phyloP scores from a whole-genome alignment of 2,329 filamentous ascomycete species.

The Trichocomaceae sp. region DNA sequence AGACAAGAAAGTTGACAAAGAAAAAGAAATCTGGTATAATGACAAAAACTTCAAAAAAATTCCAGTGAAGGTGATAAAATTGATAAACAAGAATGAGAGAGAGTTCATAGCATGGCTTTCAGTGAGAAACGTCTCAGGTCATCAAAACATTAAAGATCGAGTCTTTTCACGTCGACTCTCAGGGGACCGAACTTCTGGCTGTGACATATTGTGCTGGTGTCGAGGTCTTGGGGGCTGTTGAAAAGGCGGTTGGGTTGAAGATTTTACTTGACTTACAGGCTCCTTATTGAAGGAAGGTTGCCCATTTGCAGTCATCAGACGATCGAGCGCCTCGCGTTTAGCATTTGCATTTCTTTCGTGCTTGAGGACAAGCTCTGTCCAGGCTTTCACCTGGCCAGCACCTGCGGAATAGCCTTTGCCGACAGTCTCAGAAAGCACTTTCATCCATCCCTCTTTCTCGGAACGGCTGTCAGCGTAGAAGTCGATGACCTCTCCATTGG shows the following conservation, averaged over 20 bases:
- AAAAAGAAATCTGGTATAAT: slow-evolving; percentile 14
- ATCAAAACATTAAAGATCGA: slow-evolving; percentile 36
- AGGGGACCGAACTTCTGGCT: slow-evolving; percentile 30
- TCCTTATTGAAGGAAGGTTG: slow-evolving; percentile 13
- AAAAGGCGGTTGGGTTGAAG: slow-evolving; percentile 26
- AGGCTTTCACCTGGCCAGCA: slow-evolving; percentile 46
- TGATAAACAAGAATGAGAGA: slow-evolving; percentile 14
- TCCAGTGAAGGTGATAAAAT: slow-evolving; percentile 9
- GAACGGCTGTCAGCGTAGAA: slow-evolving; percentile 88
- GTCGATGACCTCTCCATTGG: slow-evolving; percentile 96
- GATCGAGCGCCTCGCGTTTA: slow-evolving; percentile 25
- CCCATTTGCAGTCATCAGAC: slow-evolving; percentile 15
- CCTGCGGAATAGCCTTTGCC: slow-evolving; percentile 47
- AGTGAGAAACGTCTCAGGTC: slow-evolving; percentile 5
- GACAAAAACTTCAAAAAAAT: slow-evolving; percentile 14
- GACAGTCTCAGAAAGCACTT: slow-evolving; percentile 66
- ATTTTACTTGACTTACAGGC: slow-evolving; percentile 14
- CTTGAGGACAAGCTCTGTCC: slow-evolving; percentile 56
- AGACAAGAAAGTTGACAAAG: slow-evolving; percentile 10
- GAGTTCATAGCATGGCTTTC: slow-evolving; percentile 1
- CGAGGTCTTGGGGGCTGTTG: slow-evolving; percentile 24
- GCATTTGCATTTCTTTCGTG: slow-evolving; percentile 36
- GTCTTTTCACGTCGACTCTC: slow-evolving; percentile 37
- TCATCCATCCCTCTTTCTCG: slow-evolving; percentile 94
- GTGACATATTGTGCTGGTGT: slow-evolving; percentile 37